Percentiles rank a stretch among this genome's conserved stretches.
Evolutionary conservation across 257 asterid species (phyloP).

Genomic region (Solanum sitiens): DNA sequence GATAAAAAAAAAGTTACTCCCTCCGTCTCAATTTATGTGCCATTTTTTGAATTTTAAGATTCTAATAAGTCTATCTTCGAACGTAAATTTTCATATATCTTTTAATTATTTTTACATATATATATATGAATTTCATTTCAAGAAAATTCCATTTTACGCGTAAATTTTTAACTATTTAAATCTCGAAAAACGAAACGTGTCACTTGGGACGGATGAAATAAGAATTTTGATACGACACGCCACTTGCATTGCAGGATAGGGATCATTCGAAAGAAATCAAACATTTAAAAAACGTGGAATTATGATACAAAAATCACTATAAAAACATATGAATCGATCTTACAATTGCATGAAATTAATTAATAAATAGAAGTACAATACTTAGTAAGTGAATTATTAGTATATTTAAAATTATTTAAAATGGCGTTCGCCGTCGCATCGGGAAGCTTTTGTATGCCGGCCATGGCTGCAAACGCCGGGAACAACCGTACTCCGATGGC

Average conservation of each 20-base stretch:
- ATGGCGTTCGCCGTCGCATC: conserved; percentile 77
- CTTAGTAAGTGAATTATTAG: neutral
- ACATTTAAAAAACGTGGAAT: neutral
- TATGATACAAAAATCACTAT: neutral
- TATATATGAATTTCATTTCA: too few relatives aligned
- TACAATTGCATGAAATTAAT: neutral
- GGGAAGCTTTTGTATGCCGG: conserved; percentile 56
- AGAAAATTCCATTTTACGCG: too few relatives aligned
- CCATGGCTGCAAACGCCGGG: conserved; percentile 22
- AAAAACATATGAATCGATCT: neutral
- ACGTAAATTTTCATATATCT: too few relatives aligned
- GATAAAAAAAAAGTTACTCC: too few relatives aligned
- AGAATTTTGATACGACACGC: neutral
- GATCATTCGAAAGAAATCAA: neutral
- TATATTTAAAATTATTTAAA: neutral
- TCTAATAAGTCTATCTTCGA: too few relatives aligned
- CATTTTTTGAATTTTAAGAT: too few relatives aligned
- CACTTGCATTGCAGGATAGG: neutral
- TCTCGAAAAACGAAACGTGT: fast-evolving
- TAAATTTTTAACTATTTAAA: too few relatives aligned
- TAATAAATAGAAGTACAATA: neutral
- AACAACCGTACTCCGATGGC: conserved; percentile 39
- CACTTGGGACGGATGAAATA: fast-evolving
- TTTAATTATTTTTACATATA: too few relatives aligned
- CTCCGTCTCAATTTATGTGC: too few relatives aligned